A percentile compares a stretch with the other conserved stretches of the same genome.
Evolutionary conservation across 1,284 basidiomycete genomes (phyloP).

Genomic region (Trametes sp.): DNA sequence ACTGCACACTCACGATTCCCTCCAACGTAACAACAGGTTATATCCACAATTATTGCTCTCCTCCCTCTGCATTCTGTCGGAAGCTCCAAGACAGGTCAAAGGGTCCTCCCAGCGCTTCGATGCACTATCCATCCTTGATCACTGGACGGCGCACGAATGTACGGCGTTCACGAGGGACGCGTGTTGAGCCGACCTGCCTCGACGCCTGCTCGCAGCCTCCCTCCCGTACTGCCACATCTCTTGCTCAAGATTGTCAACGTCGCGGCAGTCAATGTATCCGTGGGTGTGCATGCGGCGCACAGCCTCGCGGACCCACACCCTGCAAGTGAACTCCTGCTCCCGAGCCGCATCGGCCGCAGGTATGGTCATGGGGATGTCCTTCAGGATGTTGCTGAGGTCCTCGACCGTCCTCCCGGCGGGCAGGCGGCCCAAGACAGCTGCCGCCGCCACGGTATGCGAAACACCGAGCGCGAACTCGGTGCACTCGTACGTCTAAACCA

Average conservation of each 20-base stretch:
- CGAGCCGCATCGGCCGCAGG: background rate
- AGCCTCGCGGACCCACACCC: constrained; percentile 9
- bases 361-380: background rate
- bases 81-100: too few species aligned
- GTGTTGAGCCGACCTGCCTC: too few species aligned
- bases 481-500: background rate
- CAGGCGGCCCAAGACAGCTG: background rate
- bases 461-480: background rate
- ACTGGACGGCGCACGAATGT: background rate
- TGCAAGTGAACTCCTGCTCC: constrained; percentile 12
- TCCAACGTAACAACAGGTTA: too few species aligned
- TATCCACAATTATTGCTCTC: too few species aligned
- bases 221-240: background rate
- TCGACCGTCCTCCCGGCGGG: background rate
- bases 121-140: too few species aligned
- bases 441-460: background rate
- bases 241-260: constrained; percentile 1
- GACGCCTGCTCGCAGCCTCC: background rate
- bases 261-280: background rate
- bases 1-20: too few species aligned
- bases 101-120: too few species aligned
- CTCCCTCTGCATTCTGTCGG: too few species aligned
- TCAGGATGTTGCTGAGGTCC: background rate
- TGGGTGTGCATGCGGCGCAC: constrained; percentile 2
- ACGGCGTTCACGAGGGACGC: background rate